Evolutionary conservation across 2,329 filamentous ascomycete genomes (phyloP).

Genomic region (Diaporthe citrichinensis): DNA sequence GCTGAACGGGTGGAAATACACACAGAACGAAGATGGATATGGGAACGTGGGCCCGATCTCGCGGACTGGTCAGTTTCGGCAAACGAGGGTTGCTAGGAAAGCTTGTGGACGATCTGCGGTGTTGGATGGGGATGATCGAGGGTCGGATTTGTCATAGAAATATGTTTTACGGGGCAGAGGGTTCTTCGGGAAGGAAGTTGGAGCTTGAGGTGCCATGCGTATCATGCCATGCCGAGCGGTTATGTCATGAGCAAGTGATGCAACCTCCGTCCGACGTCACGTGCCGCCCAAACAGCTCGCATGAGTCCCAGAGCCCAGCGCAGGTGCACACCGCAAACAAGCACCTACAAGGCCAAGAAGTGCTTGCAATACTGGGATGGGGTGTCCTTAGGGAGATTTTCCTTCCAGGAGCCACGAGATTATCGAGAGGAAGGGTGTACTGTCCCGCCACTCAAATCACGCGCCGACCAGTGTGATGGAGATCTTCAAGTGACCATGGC

Average conservation of each 20-base stretch:
- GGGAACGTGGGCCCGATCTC: background rate
- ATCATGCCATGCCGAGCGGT: slow-evolving; percentile 1
- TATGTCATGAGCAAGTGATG: slow-evolving; percentile 24
- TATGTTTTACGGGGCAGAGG: background rate
- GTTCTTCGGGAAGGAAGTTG: background rate
- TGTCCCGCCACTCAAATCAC: background rate
- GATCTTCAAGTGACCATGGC: background rate
- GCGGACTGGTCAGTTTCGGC: background rate
- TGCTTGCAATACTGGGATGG: background rate
- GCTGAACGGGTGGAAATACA: background rate
- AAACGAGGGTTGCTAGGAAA: slow-evolving; percentile 14
- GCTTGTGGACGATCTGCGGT: background rate
- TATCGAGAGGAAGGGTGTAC: background rate
- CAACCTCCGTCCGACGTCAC: slow-evolving; percentile 12
- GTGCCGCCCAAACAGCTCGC: background rate
- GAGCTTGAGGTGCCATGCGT: background rate
- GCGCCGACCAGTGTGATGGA: background rate
- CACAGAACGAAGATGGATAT: background rate
- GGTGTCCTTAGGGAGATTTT: background rate
- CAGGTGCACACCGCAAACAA: background rate
- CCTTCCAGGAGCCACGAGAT: background rate
- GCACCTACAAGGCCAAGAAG: background rate
- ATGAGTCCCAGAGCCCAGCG: background rate
- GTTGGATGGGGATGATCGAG: background rate
- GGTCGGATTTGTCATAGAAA: slow-evolving; percentile 22